Conservation (phyloP, 495 filamentous ascomycete species). For the Penicillium simplicissimum region DNA sequence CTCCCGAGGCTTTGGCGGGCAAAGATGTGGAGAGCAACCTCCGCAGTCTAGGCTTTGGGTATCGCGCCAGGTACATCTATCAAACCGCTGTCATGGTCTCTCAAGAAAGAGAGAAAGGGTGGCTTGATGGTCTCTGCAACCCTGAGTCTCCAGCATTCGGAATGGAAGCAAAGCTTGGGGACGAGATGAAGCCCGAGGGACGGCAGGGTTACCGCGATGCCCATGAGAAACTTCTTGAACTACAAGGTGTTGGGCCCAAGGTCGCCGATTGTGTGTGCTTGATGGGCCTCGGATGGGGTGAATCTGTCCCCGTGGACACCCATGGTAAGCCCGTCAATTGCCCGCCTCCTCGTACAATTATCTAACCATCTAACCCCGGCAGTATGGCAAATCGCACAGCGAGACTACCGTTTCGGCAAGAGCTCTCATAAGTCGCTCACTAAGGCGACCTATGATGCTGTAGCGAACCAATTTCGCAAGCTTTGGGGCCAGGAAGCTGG, state of each 20-base stretch:
- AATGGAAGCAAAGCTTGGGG: constrained; percentile 39
- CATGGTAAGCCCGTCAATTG: constrained; percentile 58
- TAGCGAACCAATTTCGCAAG: constrained; percentile 85
- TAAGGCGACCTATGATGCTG: constrained; percentile 82
- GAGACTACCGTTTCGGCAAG: constrained; percentile 92
- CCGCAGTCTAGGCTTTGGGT: constrained; percentile 86
- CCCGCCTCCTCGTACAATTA: not conserved
- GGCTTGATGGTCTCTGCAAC: constrained; percentile 76
- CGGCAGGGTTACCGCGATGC: constrained; percentile 74
- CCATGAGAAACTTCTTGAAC: constrained; percentile 72
- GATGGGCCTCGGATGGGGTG: constrained; percentile 97
- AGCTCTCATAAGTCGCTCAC: constrained; percentile 82
- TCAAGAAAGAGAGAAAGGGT: constrained; percentile 62
- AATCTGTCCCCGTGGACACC: constrained; percentile 93
- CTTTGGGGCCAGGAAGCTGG: constrained; percentile 94
- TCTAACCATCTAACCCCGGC: constrained; percentile 17
- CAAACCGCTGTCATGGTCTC: constrained; percentile 78
- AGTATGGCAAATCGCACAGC: constrained; percentile 97
- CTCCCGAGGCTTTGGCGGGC: constrained; percentile 66
- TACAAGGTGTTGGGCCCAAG: constrained; percentile 92
- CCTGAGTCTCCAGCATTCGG: constrained; percentile 67
- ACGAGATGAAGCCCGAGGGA: constrained; percentile 57
- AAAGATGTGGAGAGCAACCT: constrained; percentile 74
- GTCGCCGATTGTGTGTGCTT: constrained; percentile 95
- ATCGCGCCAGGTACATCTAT: constrained; percentile 87